Evolutionary conservation across 1,139 yeast genomes (phyloP), one percentile per base, ranked within the genome.

Genomic region (Yamadazyma membranifaciens): DNA sequence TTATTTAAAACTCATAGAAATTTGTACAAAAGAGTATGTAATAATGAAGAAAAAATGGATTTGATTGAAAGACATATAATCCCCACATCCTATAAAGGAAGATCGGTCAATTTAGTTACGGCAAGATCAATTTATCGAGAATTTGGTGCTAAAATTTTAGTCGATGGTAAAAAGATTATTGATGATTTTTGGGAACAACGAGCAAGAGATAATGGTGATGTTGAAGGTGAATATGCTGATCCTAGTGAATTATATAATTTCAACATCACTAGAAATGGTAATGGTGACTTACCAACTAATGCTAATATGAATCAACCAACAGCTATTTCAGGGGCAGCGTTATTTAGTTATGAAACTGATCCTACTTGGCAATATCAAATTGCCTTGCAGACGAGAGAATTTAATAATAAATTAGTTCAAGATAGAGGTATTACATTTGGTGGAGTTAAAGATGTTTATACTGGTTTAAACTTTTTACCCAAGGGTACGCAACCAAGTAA

Each of bases 121-220:
- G 98, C 98, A 0, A 78, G 95, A 44, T 83, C 95, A 12, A 83
- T 89, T 3, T 94, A 78, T 63, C 77, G 91, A 49, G 98, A 91
- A 60, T 92, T 94, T 65, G 99, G 99, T 4, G 88, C 96, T 14
- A 78, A 80, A 47, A 80, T 91, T 42, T 71, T 92, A 36, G 76
- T 79, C 17, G 86, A 88, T 42, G 98, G 99, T 31, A 78, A 78
- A 48, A 80, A 86, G 49, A 85, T 87, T 27, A 72, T 69, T 26
- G 99, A 92, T 62, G 99, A 92, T 60, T 92, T 91, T 58, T 88
- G 94, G 74, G 96, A 86, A 48, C 80, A 78, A 37, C 75, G 73
- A 49, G 83, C 94, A 2, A 73, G 80, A 35, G 82, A 75, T 31
- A 74, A 75, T 31, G 97, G 96, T 25, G 84, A 76, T 39, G 75